Conservation (phyloP, 257 asterid species). For the Petunia secreta region DNA sequence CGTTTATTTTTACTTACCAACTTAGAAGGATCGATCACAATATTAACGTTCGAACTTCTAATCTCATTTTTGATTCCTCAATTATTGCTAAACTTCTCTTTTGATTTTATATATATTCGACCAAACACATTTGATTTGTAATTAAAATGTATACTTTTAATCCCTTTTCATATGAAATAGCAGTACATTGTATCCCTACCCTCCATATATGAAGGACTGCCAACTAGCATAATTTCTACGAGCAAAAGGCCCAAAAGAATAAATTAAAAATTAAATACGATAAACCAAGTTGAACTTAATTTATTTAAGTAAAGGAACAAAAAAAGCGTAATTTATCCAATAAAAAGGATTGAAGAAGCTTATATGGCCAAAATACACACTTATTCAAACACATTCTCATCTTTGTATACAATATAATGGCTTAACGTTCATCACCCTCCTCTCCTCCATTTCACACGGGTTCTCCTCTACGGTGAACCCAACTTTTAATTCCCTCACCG, state of each 20-base stretch:
- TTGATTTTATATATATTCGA: no score
- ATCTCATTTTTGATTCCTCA: background rate
- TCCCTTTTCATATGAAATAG: no score
- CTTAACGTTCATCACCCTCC: conserved; percentile 33
- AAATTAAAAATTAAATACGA: background rate
- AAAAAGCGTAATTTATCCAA: background rate
- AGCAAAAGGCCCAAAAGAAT: background rate
- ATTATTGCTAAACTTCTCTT: no score
- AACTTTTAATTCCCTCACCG: conserved; percentile 48
- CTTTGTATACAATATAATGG: conserved; percentile 37
- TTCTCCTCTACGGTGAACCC: conserved; percentile 34
- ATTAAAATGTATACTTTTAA: no score
- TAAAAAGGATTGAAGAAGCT: conserved; percentile 13
- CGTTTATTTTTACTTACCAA: background rate
- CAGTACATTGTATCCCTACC: background rate
- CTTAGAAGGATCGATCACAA: background rate
- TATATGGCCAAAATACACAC: conserved; percentile 6
- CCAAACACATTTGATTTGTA: no score
- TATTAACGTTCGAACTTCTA: background rate
- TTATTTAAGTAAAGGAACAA: background rate
- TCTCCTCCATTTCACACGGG: background rate
- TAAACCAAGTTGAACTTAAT: background rate
- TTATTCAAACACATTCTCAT: conserved; percentile 8
- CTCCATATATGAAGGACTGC: background rate
- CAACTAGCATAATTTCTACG: background rate